Percentiles rank a stretch among this genome's conserved stretches.
Conservation (phyloP, 1,284 basidiomycete species). For the Pterula multifida region DNA sequence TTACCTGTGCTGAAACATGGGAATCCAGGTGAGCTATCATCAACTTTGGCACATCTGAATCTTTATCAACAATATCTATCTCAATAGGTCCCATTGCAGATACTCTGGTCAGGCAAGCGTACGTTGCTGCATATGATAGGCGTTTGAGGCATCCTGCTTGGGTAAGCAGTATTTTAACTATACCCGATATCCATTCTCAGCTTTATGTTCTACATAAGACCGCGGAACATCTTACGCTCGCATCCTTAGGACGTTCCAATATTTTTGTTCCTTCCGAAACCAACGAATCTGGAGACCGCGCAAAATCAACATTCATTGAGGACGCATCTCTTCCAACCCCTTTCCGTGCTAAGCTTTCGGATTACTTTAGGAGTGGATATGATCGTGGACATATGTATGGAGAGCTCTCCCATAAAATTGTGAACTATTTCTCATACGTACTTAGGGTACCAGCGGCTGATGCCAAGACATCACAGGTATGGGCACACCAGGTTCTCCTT, state of each 20-base stretch:
- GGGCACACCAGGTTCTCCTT: no score
- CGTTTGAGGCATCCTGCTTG: slow-evolving; percentile 86
- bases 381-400: slow-evolving; percentile 92
- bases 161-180: no score
- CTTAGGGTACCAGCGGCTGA: slow-evolving; percentile 93
- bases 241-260: slow-evolving; percentile 50
- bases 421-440: slow-evolving; percentile 1
- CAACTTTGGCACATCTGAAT: not conserved
- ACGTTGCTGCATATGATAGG: slow-evolving; percentile 86
- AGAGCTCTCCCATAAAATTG: slow-evolving; percentile 9
- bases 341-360: slow-evolving; percentile 80
- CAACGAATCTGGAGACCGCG: slow-evolving; percentile 47
- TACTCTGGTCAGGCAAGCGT: slow-evolving; percentile 68
- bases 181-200: slow-evolving; percentile 1
- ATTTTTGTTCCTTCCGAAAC: slow-evolving; percentile 19
- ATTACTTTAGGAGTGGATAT: slow-evolving; percentile 92
- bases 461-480: slow-evolving; percentile 75
- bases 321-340: slow-evolving; percentile 66
- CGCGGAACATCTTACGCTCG: slow-evolving; percentile 80
- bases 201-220: slow-evolving; percentile 52
- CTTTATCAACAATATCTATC: slow-evolving; percentile 6
- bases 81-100: slow-evolving; percentile 73
- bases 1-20: slow-evolving; percentile 55
- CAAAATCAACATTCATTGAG: slow-evolving; percentile 78
- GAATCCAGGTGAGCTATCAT: slow-evolving; percentile 44